These are phyloP conservation scores for Russula emetica DNA, from an alignment of 768 basidiomycete species.

Conservation along the genomic window DNA sequence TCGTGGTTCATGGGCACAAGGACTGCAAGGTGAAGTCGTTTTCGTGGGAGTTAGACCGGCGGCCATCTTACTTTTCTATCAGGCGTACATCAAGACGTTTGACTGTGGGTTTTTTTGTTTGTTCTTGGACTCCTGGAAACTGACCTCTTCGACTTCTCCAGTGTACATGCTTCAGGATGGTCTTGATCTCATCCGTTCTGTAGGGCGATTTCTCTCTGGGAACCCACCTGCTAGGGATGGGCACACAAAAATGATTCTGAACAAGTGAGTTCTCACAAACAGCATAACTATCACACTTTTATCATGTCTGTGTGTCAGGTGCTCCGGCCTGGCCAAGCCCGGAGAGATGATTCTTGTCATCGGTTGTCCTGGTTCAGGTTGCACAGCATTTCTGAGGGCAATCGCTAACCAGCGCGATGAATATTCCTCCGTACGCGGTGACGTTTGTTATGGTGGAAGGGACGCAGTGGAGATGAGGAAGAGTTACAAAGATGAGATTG, in stretches of 20 bases:
- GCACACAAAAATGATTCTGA: slow-evolving; percentile 6
- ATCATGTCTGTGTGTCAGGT: slow-evolving; percentile 5
- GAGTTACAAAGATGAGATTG: slow-evolving; percentile 72
- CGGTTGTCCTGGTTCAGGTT: slow-evolving; percentile 81
- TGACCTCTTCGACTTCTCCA: neutral
- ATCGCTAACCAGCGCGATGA: slow-evolving; percentile 73
- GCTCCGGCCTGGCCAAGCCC: slow-evolving; percentile 24
- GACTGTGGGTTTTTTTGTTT: slow-evolving; percentile 41
- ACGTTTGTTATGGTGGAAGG: slow-evolving; percentile 82
- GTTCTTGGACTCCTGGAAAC: neutral
- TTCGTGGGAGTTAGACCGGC: neutral
- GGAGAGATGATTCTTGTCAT: slow-evolving; percentile 24
- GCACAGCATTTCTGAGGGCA: slow-evolving; percentile 79
- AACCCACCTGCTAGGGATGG: neutral
- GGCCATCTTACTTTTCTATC: slow-evolving; percentile 7
- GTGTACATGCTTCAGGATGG: slow-evolving; percentile 13
- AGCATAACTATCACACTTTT: neutral
- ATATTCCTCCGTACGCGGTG: slow-evolving; percentile 59
- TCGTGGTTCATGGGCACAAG: slow-evolving; percentile 52
- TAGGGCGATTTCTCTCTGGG: slow-evolving; percentile 1
- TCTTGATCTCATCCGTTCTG: slow-evolving; percentile 3
- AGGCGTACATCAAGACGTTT: slow-evolving; percentile 60
- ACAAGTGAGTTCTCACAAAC: slow-evolving; percentile 6
- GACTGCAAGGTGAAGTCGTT: slow-evolving; percentile 48
- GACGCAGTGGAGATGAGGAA: slow-evolving; percentile 69